phyloP scores from a whole-genome alignment of 345 rosid genomes.

The Gossypium mustelinum region DNA sequence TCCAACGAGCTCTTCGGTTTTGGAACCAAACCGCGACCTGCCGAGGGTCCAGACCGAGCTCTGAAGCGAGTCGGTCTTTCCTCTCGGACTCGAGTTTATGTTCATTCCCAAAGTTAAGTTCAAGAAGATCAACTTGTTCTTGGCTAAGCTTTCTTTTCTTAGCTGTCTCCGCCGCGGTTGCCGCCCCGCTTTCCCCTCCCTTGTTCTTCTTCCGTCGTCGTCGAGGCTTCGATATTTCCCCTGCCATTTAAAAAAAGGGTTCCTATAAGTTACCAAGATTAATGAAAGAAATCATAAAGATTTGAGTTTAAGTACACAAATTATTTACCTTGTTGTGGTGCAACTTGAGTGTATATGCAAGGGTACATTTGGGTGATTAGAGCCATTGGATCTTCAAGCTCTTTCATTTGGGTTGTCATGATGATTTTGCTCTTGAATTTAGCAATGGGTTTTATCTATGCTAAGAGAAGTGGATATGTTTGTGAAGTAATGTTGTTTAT shows the following conservation, averaged over 20 bases:
- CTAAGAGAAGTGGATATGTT: constrained; percentile 27
- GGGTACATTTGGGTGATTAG: constrained; percentile 61
- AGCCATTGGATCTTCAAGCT: constrained; percentile 43
- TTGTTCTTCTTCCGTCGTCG: constrained; percentile 57
- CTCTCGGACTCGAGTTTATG: constrained; percentile 85
- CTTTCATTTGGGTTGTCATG: constrained; percentile 21
- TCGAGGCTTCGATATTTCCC: constrained; percentile 42
- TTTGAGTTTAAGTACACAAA: constrained; percentile 17
- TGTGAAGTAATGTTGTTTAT: constrained; percentile 20
- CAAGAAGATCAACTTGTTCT: constrained; percentile 67
- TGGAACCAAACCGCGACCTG: constrained; percentile 99
- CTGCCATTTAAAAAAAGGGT: constrained; percentile 18
- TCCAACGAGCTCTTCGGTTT: constrained; percentile 88
- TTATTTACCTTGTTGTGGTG: constrained; percentile 47
- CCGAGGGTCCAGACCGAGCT: constrained; percentile 82
- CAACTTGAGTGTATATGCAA: constrained; percentile 39
- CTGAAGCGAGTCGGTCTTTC: constrained; percentile 69
- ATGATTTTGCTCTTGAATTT: constrained; percentile 4
- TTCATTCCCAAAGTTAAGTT: constrained; percentile 60
- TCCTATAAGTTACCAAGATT: background rate
- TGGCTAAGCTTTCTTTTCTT: constrained; percentile 75
- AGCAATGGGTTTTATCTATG: background rate
- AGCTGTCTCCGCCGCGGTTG: constrained; percentile 9
- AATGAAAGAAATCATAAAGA: background rate
- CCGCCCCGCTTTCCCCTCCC: constrained; percentile 31